Percentiles rank a stretch among this genome's conserved stretches.
phyloP scores from a whole-genome alignment of 345 rosid species.

The Hibiscus syriacus region DNA sequence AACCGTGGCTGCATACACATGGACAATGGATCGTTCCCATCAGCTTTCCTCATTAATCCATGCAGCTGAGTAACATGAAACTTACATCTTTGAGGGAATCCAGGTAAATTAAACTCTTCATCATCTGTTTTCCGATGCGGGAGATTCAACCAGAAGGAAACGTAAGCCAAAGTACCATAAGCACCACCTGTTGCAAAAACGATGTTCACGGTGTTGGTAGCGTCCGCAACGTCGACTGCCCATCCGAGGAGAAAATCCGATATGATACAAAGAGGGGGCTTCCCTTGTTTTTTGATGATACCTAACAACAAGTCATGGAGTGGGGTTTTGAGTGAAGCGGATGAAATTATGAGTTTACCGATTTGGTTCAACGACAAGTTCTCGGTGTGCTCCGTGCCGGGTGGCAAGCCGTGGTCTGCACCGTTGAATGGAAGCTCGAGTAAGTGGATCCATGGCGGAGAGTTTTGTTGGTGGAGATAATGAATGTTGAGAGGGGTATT shows the following conservation, averaged over 20 bases:
- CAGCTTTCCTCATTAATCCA: constrained; percentile 21
- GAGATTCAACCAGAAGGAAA: constrained; percentile 38
- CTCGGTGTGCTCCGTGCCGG: constrained; percentile 34
- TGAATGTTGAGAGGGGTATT: constrained; percentile 36
- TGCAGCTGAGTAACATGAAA: constrained; percentile 35
- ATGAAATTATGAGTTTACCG: constrained; percentile 8
- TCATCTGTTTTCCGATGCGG: constrained; percentile 28
- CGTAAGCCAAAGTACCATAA: constrained; percentile 31
- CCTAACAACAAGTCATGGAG: constrained; percentile 15
- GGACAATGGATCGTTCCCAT: constrained; percentile 40
- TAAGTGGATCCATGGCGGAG: constrained; percentile 10
- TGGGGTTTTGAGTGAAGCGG: constrained; percentile 19
- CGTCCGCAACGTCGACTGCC: constrained; percentile 31
- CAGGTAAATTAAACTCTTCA: constrained; percentile 29
- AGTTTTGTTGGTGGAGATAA: constrained; percentile 14
- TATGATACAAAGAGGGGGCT: constrained; percentile 34
- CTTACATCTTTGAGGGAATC: constrained; percentile 35
- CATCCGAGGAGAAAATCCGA: constrained; percentile 35
- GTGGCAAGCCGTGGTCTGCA: constrained; percentile 34
- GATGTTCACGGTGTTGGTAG: constrained; percentile 19
- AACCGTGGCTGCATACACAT: constrained; percentile 30
- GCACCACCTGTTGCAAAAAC: constrained; percentile 32
- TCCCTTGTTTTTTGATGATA: constrained; percentile 12
- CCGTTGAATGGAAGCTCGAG: constrained; percentile 29
- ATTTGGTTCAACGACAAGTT: constrained; percentile 24